A percentile compares a stretch with the other conserved stretches of the same genome.
phyloP scores from a whole-genome alignment of 306 rosid genomes.

The Corylus heterophylla region DNA sequence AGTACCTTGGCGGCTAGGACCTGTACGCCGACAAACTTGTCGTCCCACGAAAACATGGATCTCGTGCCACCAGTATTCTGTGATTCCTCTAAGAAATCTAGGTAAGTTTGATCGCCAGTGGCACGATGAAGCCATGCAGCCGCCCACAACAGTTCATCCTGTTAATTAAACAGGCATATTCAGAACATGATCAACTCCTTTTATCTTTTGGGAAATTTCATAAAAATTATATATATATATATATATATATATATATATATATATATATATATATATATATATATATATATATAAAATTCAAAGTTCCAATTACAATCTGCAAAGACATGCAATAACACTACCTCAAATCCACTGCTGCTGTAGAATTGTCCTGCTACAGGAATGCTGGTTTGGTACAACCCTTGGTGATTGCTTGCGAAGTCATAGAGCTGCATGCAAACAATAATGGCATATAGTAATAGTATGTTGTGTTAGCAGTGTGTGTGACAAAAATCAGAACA shows the following conservation, averaged over 20 bases:
- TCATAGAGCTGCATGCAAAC: slow-evolving; percentile 49
- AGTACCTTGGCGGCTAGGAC: slow-evolving; percentile 51
- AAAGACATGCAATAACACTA: background rate
- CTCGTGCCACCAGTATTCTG: slow-evolving; percentile 38
- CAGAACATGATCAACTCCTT: background rate
- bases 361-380: slow-evolving; percentile 29
- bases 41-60: slow-evolving; percentile 62
- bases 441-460: background rate
- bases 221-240: too few relatives aligned
- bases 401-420: slow-evolving; percentile 38
- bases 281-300: too few relatives aligned
- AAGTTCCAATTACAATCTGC: background rate
- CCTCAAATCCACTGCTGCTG: slow-evolving; percentile 66
- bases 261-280: too few relatives aligned
- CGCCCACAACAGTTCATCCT: slow-evolving; percentile 73
- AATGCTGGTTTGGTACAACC: slow-evolving; percentile 46
- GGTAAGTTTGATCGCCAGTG: slow-evolving; percentile 26
- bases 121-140: slow-evolving; percentile 72
- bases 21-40: slow-evolving; percentile 56
- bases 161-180: background rate
- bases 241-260: too few relatives aligned
- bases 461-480: background rate
- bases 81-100: slow-evolving; percentile 29
- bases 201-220: too few relatives aligned
- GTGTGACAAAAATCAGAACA: background rate